These are phyloP conservation scores for Cystoderma amianthinum DNA, from an alignment of 768 basidiomycete genomes.

Conservation along the genomic window DNA sequence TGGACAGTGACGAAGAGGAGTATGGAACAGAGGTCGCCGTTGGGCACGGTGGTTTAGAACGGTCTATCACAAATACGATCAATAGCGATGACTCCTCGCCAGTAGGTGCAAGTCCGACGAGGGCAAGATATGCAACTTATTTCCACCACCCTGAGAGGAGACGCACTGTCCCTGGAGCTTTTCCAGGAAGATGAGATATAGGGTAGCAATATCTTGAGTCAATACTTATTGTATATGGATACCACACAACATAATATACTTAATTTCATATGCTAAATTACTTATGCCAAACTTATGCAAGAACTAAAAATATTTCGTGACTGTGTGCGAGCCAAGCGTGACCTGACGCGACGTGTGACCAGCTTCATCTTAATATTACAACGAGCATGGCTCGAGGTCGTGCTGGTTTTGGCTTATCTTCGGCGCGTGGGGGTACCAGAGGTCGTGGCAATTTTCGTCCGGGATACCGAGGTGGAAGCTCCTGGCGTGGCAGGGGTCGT, in stretches of 20 bases:
- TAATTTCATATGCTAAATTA: no score
- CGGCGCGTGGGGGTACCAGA: conserved; percentile 38
- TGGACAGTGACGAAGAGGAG: conserved; percentile 42
- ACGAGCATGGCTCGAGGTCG: conserved; percentile 54
- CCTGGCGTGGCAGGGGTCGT: conserved; percentile 49
- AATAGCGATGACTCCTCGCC: conserved; percentile 11
- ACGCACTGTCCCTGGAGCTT: conserved; percentile 54
- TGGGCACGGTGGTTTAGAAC: conserved; percentile 19
- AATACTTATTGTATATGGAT: no score
- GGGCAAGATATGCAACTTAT: conserved; percentile 69
- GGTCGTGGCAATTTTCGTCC: conserved; percentile 41
- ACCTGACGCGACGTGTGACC: no score
- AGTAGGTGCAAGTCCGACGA: conserved; percentile 21
- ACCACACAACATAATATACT: no score
- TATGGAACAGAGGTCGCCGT: conserved; percentile 30
- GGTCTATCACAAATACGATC: conserved; percentile 19
- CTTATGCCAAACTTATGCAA: no score
- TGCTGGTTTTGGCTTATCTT: conserved; percentile 50
- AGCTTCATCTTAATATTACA: no score
- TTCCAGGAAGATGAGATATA: no score
- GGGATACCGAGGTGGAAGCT: conserved; percentile 36
- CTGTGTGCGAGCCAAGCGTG: no score
- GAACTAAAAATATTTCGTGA: no score
- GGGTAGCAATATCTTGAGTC: no score
- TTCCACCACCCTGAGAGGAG: conserved; percentile 82